phyloP scores from a whole-genome alignment of 768 basidiomycete species.

The Baorangia bicolor region DNA sequence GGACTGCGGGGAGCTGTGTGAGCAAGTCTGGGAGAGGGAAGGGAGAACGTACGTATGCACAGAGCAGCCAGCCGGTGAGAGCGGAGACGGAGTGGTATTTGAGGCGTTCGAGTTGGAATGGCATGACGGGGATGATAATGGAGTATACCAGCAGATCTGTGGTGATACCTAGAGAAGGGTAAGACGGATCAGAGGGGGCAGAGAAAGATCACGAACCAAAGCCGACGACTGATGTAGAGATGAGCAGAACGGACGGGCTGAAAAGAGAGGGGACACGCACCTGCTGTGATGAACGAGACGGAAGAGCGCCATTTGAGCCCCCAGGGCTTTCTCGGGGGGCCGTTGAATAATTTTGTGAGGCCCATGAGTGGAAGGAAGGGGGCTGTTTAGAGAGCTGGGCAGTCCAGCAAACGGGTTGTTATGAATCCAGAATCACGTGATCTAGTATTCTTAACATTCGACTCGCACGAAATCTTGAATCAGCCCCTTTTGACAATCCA shows the following conservation, averaged over 20 bases:
- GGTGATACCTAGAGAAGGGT: constrained; percentile 31
- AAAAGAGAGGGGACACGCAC: constrained; percentile 20
- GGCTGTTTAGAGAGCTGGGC: too few species aligned
- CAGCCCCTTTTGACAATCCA: background rate
- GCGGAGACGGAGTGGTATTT: constrained; percentile 46
- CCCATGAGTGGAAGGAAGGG: constrained; percentile 13
- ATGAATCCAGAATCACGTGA: constrained; percentile 8
- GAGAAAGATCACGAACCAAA: constrained; percentile 38
- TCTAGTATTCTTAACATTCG: background rate
- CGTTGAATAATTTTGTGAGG: background rate
- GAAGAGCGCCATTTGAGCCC: constrained; percentile 60
- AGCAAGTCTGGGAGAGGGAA: background rate
- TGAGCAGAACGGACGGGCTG: background rate
- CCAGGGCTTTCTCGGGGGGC: constrained; percentile 30
- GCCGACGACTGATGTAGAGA: constrained; percentile 40
- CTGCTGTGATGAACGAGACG: constrained; percentile 52
- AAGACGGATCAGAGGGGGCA: background rate
- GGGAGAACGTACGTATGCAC: constrained; percentile 47
- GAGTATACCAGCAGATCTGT: constrained; percentile 62
- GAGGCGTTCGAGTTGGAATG: constrained; percentile 57
- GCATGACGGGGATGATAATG: constrained; percentile 60
- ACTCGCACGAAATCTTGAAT: background rate
- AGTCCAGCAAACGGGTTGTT: too few species aligned
- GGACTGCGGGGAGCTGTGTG: constrained; percentile 38
- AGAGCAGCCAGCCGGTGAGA: constrained; percentile 59